Conservation (phyloP, 2,329 filamentous ascomycete species). For the Ophiognomonia clavigignenti-juglandacearum region DNA sequence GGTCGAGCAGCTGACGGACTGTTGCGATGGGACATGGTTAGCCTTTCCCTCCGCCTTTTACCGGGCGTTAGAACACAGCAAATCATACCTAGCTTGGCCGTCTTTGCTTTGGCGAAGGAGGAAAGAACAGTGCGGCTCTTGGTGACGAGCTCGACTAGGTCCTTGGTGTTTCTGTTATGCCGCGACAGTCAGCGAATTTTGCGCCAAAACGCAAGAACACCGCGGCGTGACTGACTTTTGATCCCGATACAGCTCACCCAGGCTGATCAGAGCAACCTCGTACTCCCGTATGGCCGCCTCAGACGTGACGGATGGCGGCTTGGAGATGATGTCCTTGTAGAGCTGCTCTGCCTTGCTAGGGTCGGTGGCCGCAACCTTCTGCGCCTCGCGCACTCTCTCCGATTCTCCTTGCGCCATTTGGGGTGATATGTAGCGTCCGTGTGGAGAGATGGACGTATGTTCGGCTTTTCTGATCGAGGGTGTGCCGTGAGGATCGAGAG, state of each 20-base stretch:
- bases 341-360: conserved; percentile 78
- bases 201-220: background rate
- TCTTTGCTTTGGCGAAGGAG: conserved; percentile 98
- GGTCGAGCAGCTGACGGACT: conserved; percentile 96
- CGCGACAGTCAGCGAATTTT: conserved; percentile 7
- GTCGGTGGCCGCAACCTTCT: conserved; percentile 75
- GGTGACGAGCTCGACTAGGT: conserved; percentile 84
- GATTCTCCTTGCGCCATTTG: conserved; percentile 56
- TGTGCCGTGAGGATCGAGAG: background rate
- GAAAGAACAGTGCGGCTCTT: conserved; percentile 88
- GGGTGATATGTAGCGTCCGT: no score
- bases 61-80: background rate
- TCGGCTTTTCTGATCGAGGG: background rate
- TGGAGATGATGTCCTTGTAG: conserved; percentile 86
- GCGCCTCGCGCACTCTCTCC: conserved; percentile 77
- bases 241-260: conserved; percentile 91
- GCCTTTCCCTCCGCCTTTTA: background rate
- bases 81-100: conserved; percentile 83
- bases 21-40: conserved; percentile 8
- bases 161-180: conserved; percentile 64
- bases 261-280: conserved; percentile 78
- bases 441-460: no score
- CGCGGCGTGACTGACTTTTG: conserved; percentile 60
- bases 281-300: conserved; percentile 89
- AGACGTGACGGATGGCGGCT: conserved; percentile 73